A percentile compares a stretch with the other conserved stretches of the same genome.
Conservation (phyloP, 1,139 yeast genomes). For the Meyerozyma carpophila region DNA sequence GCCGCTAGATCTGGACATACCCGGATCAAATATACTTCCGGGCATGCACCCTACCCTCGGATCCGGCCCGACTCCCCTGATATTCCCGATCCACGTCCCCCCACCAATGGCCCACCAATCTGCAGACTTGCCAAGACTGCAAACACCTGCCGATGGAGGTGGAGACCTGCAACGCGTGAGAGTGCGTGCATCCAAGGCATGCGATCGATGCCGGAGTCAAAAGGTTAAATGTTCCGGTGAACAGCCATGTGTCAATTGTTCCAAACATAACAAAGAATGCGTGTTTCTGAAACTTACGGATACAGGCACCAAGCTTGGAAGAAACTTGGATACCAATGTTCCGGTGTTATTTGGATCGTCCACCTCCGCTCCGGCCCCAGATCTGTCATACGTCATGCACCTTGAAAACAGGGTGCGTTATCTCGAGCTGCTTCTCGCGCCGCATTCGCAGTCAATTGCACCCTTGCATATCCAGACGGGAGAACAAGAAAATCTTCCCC, state of each 20-base stretch:
- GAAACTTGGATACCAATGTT: not conserved
- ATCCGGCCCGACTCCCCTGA: not conserved
- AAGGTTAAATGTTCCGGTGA: constrained; percentile 13
- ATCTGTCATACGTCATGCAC: constrained; percentile 20
- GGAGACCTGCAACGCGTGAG: constrained; percentile 2
- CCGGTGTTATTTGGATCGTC: not conserved
- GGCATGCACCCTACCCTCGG: not conserved
- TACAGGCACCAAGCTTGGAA: too few relatives aligned
- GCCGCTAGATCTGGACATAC: not conserved
- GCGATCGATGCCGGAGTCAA: constrained; percentile 12
- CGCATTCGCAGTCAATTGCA: constrained; percentile 10
- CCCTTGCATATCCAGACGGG: constrained; percentile 12
- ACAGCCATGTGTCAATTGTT: constrained; percentile 10
- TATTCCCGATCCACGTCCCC: not conserved
- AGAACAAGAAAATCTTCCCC: constrained; percentile 8
- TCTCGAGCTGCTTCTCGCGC: constrained; percentile 28
- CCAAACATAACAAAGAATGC: constrained; percentile 9
- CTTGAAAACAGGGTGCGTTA: constrained; percentile 38
- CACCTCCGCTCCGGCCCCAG: not conserved
- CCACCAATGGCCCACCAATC: not conserved
- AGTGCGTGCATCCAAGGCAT: constrained; percentile 11
- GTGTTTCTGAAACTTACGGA: not conserved
- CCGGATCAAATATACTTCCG: not conserved
- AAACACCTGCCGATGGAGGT: not conserved
- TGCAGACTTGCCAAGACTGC: not conserved